Base-by-base conservation (phyloP, 2,329 filamentous ascomycete species). In the Kalmusia sp. region DNA sequence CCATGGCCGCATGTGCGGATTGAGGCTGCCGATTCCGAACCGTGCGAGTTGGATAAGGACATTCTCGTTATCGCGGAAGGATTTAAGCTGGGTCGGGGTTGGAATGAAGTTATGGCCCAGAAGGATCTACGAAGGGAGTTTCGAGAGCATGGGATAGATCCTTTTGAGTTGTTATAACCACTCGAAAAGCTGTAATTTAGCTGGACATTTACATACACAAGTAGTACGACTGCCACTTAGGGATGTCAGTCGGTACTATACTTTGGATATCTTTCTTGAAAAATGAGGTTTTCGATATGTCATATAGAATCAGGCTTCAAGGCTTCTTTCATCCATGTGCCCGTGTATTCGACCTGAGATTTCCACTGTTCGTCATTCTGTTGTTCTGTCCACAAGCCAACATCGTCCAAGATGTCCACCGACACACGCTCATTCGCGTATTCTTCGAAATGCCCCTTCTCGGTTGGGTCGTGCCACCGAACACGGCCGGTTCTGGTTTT, bases 371-470 rank as follows among this genome's bases (percentile, higher is more conserved):
- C 15, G 24, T 55, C 49, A 3, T 49, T 38, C 1, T 57, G 22
- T 15, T 60, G 51, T 9, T 59, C 49, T 6, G 56, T 62, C 71
- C 70, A 74, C 0, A 73, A 59, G 0, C 68, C 69, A 2, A 63
- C 21, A 1, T 65, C 66, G 25, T 55, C 15, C 11, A 51, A 22
- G 2, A 52, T 47, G 2, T 58, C 48, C 6, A 71, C 40, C 0
- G 52, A 30, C 1, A 73, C 64, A 28, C 57, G 59, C 14, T 55
- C 51, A 4, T 64, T 49, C 1, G 69, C 70, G 31, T 57, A 58
- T 8, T 65, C 61, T 31, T 70, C 67, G 24, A 69, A 72, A 22
- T 60, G 61, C 17, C 47, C 55, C 43, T 72, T 72, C 43, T 74
- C 69, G 0, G 40, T 35, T 9, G 51, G 24, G 44, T 72, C 65